These are phyloP conservation scores for Mycena indigotica DNA, from an alignment of 768 basidiomycete genomes.

Conservation along the genomic window DNA sequence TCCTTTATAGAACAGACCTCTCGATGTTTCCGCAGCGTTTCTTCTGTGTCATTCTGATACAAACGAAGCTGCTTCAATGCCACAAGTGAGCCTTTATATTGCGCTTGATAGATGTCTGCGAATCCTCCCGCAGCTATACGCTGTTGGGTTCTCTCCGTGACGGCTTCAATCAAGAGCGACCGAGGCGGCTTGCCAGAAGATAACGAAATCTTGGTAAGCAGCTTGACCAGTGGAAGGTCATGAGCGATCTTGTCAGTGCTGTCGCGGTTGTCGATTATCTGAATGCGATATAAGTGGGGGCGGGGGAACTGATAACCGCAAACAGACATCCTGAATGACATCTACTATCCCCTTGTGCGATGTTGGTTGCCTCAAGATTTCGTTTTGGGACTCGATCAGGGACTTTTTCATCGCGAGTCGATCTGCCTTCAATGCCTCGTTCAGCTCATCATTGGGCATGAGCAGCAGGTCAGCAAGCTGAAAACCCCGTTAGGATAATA, in stretches of 20 bases:
- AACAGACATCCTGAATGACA: slow-evolving; percentile 12
- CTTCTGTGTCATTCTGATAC: neutral
- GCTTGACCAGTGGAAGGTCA: slow-evolving; percentile 7
- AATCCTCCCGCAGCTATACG: slow-evolving; percentile 18
- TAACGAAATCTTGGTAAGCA: slow-evolving; percentile 13
- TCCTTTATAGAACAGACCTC: slow-evolving; percentile 10
- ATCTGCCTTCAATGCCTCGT: neutral
- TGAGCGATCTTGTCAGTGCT: neutral
- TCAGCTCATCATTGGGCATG: neutral
- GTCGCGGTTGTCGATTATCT: slow-evolving; percentile 3
- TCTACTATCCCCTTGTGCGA: slow-evolving; percentile 1
- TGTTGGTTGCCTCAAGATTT: neutral
- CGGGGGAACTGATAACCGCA: too few relatives aligned
- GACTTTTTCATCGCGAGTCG: neutral
- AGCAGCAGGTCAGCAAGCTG: neutral
- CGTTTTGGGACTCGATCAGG: slow-evolving; percentile 1
- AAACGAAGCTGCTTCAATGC: slow-evolving; percentile 20
- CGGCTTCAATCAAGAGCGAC: slow-evolving; percentile 11
- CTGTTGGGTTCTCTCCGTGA: slow-evolving; percentile 2
- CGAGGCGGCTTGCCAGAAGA: slow-evolving; percentile 10
- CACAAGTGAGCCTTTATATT: slow-evolving; percentile 11
- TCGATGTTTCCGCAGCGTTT: neutral
- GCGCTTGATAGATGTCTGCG: slow-evolving; percentile 15
- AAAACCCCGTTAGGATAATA: too few relatives aligned
- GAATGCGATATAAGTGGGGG: too few relatives aligned